Evolutionary conservation across 176 grass and related monocot genomes (phyloP), one percentile per base, ranked within the genome.

Genomic region (Elymus sibiricus): DNA sequence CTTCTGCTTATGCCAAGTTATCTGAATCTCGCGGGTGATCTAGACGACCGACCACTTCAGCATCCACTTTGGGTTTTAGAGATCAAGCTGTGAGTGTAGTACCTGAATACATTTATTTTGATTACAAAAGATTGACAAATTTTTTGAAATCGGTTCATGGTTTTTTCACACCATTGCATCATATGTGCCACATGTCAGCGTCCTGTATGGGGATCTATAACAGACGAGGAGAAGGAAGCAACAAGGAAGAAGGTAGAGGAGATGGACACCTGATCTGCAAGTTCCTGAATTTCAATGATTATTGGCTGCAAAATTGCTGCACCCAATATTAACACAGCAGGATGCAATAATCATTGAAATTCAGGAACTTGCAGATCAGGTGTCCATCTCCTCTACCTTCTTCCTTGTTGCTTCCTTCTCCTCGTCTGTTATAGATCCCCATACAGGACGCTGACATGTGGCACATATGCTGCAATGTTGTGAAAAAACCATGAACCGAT

Each of bases 151-250:
- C 77, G 37, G 51, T 31, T 77, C 11, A 17, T 73, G 13, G 1
- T 58, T 64, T 1, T 58, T 64, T 53, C 70, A 69, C 11, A 10
- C 42, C 39, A 76, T 76, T 89, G 63, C 84, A 98, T 93, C 96
- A 3, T 98, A 95, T 64, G 89, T 94, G 90, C 93, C 96, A 1
- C 93, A 98, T 37, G 64, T 94, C 59, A 95, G 96, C 69, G 88
- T 95, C 70, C 80, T 92, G 64, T 98, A 98, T 12, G 88, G 56
- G 77, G 96, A 98, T 71, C 78, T 98, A n/a, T n/a, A n/a, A n/a
- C n/a, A n/a, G n/a, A n/a, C n/a, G n/a, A n/a, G n/a, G n/a, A n/a
- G n/a, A n/a, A n/a, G n/a, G n/a, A n/a, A n/a, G n/a, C n/a, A n/a
- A n/a, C n/a, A n/a, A n/a, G n/a, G n/a, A n/a, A n/a, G n/a, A n/a